phyloP scores from a whole-genome alignment of 2,329 filamentous ascomycete genomes.

The Celoporthe dispersa region DNA sequence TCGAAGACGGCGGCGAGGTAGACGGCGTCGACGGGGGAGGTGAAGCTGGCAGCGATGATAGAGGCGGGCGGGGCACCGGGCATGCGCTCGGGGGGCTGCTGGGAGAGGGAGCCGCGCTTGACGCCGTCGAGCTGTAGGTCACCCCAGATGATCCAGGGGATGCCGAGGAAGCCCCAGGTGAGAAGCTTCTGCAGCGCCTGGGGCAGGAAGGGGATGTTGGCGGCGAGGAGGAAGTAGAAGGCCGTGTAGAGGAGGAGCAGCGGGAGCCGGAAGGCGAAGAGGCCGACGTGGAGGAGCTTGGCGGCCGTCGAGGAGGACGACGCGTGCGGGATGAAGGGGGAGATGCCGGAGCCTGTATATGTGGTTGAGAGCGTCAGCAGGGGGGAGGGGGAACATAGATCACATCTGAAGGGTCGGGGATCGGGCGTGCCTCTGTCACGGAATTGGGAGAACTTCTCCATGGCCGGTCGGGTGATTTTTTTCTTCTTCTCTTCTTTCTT shows the following conservation, averaged over 20 bases:
- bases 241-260: conserved; percentile 70
- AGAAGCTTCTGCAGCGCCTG: conserved; percentile 74
- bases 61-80: conserved; percentile 69
- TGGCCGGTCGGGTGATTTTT: conserved; percentile 42
- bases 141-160: conserved; percentile 97
- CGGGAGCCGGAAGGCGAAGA: conserved; percentile 83
- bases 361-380: neutral
- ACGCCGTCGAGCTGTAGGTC: conserved; percentile 98
- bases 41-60: conserved; percentile 88
- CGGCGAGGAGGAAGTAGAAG: conserved; percentile 82
- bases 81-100: conserved; percentile 73
- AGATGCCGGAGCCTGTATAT: conserved; percentile 84
- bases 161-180: conserved; percentile 84
- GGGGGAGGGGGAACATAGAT: neutral
- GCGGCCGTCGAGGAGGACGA: conserved; percentile 66
- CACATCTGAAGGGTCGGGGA: conserved; percentile 7
- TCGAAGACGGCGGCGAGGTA: conserved; percentile 97
- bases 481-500: too few relatives aligned
- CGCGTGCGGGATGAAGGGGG: conserved; percentile 87
- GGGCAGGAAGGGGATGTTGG: conserved; percentile 66
- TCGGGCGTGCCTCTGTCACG: conserved; percentile 75
- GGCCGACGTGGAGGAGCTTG: conserved; percentile 66
- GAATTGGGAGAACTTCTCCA: conserved; percentile 96
- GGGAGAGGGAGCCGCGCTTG: conserved; percentile 83
- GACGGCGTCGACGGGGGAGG: conserved; percentile 88